Evolutionary conservation across 352 stramenopile species (phyloP).

Genomic region (Pythium dissimile): DNA sequence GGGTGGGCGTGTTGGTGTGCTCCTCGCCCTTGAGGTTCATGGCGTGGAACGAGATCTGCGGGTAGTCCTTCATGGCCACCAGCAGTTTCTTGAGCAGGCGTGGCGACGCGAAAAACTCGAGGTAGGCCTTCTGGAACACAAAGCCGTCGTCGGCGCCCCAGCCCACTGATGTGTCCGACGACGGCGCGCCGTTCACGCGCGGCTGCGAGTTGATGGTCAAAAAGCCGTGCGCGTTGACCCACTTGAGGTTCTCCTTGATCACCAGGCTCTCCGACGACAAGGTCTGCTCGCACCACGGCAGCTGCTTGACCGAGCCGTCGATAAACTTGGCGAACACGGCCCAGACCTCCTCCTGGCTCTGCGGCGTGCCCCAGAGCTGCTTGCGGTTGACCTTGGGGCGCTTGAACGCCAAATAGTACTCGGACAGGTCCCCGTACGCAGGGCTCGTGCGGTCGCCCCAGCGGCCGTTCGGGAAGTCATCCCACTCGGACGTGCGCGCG

Average conservation of each 20-base stretch:
- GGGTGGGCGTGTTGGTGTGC: constrained; percentile 64
- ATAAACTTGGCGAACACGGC: constrained; percentile 92
- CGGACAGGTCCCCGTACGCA: constrained; percentile 94
- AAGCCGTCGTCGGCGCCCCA: constrained; percentile 94
- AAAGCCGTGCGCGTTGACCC: constrained; percentile 88
- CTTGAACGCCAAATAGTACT: constrained; percentile 92
- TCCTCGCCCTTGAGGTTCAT: constrained; percentile 66
- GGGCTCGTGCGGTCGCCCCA: constrained; percentile 95
- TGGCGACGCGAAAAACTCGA: constrained; percentile 96
- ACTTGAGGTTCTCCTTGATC: constrained; percentile 83
- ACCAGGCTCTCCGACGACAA: constrained; percentile 91
- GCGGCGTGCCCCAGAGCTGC: constrained; percentile 82
- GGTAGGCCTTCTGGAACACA: constrained; percentile 99
- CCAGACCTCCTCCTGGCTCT: constrained; percentile 88
- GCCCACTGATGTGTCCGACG: constrained; percentile 88
- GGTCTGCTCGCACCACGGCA: constrained; percentile 97
- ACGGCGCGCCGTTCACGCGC: constrained; percentile 89
- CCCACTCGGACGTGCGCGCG: constrained; percentile 94
- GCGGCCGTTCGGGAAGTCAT: constrained; percentile 95
- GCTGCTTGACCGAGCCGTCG: constrained; percentile 74
- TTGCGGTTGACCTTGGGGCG: constrained; percentile 69
- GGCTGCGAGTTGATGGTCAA: constrained; percentile 96
- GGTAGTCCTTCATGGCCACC: constrained; percentile 54
- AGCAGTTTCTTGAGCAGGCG: constrained; percentile 64
- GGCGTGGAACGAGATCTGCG: constrained; percentile 75